phyloP scores from a whole-genome alignment of 1,284 basidiomycete species.

The Naganishia liquefaciens region DNA sequence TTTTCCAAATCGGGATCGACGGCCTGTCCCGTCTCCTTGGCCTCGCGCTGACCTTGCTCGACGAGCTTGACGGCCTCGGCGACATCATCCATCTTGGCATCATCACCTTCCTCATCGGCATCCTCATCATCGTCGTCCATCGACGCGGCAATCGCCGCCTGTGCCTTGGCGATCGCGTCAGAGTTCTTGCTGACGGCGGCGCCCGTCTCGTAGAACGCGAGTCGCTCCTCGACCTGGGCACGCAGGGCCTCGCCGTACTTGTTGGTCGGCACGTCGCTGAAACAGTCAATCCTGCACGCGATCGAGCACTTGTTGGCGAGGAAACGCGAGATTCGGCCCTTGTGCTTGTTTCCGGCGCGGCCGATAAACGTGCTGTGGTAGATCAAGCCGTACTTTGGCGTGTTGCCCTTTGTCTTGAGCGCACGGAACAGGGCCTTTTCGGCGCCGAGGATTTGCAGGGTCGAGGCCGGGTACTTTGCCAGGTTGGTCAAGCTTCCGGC shows the following conservation, averaged over 20 bases:
- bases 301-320: slow-evolving; percentile 99
- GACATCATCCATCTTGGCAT: slow-evolving; percentile 56
- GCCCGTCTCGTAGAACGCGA: slow-evolving; percentile 91
- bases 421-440: slow-evolving; percentile 98
- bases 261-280: slow-evolving; percentile 80
- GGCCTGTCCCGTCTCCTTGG: slow-evolving; percentile 38
- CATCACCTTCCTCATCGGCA: slow-evolving; percentile 62
- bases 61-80: slow-evolving; percentile 54
- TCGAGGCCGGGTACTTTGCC: slow-evolving; percentile 97
- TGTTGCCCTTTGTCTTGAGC: slow-evolving; percentile 98
- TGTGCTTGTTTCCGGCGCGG: slow-evolving; percentile 90
- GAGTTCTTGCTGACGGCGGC: slow-evolving; percentile 79
- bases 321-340: slow-evolving; percentile 96
- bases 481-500: slow-evolving; percentile 96
- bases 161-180: slow-evolving; percentile 83
- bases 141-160: slow-evolving; percentile 69
- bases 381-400: slow-evolving; percentile 94
- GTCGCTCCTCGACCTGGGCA: slow-evolving; percentile 91
- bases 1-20: slow-evolving; percentile 50
- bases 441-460: slow-evolving; percentile 95
- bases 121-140: slow-evolving; percentile 70
- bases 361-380: slow-evolving; percentile 91
- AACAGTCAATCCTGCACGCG: slow-evolving; percentile 96
- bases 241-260: slow-evolving; percentile 95
- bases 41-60: slow-evolving; percentile 58